These are phyloP conservation scores for Holtermannia corniformis DNA, from an alignment of 768 basidiomycete species.

Conservation along the genomic window DNA sequence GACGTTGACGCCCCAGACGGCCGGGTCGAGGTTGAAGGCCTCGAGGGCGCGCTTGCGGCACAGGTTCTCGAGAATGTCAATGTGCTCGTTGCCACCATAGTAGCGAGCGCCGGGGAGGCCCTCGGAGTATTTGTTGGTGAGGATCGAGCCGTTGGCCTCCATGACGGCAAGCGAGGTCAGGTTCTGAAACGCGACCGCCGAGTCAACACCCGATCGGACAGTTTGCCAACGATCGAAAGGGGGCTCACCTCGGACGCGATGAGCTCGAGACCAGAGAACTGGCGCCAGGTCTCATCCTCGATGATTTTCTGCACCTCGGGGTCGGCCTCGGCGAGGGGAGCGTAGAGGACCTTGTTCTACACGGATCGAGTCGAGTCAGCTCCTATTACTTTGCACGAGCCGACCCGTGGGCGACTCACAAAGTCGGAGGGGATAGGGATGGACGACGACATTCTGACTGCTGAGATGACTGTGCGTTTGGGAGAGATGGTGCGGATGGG, in stretches of 20 bases:
- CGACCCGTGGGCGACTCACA: conserved; percentile 20
- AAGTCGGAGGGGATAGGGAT: conserved; percentile 45
- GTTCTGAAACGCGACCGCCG: no score
- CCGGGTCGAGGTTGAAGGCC: conserved; percentile 90
- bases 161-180: conserved; percentile 90
- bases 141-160: conserved; percentile 96
- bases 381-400: not conserved
- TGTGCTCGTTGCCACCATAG: conserved; percentile 95
- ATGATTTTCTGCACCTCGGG: conserved; percentile 95
- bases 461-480: not conserved
- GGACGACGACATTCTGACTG: conserved; percentile 38
- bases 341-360: conserved; percentile 87
- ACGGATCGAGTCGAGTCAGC: not conserved
- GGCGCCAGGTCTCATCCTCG: conserved; percentile 92
- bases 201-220: no score
- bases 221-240: no score
- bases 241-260: conserved; percentile 86
- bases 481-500: not conserved
- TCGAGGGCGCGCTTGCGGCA: conserved; percentile 91
- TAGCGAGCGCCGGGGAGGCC: conserved; percentile 96
- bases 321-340: conserved; percentile 78
- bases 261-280: conserved; percentile 93
- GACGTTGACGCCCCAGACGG: conserved; percentile 91
- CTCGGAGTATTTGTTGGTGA: conserved; percentile 99
- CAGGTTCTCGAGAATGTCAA: conserved; percentile 89